phyloP scores from a whole-genome alignment of 768 basidiomycete species.

The Mycena polygramma region DNA sequence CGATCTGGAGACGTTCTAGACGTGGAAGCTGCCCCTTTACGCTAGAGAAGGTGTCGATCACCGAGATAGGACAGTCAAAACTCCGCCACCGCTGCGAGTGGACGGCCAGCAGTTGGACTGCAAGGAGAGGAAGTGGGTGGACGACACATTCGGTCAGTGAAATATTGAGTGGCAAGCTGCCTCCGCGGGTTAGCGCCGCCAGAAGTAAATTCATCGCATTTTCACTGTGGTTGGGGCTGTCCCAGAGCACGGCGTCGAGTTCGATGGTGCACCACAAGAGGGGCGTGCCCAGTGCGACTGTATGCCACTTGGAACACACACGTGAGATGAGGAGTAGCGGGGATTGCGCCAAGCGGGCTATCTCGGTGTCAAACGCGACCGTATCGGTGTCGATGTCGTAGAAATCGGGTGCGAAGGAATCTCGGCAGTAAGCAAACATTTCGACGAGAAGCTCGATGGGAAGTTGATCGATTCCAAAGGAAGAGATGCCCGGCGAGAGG shows the following conservation, averaged over 20 bases:
- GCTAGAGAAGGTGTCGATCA: neutral
- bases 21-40: neutral
- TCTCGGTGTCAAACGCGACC: neutral
- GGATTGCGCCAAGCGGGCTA: neutral
- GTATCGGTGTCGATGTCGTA: neutral
- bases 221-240: neutral
- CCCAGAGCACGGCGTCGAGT: conserved; percentile 8
- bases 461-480: neutral
- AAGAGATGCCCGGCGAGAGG: too few relatives aligned
- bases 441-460: neutral
- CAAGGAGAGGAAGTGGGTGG: neutral
- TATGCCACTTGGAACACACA: neutral
- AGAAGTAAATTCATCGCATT: neutral
- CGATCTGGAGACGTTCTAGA: neutral
- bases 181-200: neutral
- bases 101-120: neutral
- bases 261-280: conserved; percentile 4
- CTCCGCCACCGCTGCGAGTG: conserved; percentile 6
- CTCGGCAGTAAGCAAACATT: neutral
- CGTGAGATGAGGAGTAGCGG: neutral
- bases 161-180: neutral
- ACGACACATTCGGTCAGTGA: neutral
- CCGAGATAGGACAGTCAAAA: neutral
- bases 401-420: neutral
- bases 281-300: neutral